phyloP scores from a whole-genome alignment of 2,329 filamentous ascomycete genomes.

The Fusarium tjaetaba region DNA sequence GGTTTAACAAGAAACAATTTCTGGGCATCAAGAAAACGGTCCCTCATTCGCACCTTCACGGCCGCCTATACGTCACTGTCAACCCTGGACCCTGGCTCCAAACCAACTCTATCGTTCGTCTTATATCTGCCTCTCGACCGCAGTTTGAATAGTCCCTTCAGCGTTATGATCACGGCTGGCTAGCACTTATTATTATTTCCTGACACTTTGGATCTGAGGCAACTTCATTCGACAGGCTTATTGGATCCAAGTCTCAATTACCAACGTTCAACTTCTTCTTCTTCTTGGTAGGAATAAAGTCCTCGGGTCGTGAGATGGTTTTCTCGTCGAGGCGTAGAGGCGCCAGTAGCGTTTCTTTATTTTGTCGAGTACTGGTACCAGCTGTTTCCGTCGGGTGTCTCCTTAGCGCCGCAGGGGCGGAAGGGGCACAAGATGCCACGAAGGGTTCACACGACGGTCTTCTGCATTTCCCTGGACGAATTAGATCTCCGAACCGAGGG shows the following conservation, averaged over 20 bases:
- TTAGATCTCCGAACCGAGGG: conserved; percentile 32
- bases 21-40: conserved; percentile 13
- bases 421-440: conserved; percentile 17
- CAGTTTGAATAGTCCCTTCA: conserved; percentile 12
- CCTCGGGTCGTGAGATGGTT: conserved; percentile 26
- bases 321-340: conserved; percentile 11
- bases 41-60: conserved; percentile 15
- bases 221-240: not conserved
- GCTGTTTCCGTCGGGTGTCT: conserved; percentile 36
- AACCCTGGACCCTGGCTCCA: conserved; percentile 18
- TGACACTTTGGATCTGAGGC: conserved; percentile 8
- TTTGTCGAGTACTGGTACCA: conserved; percentile 36
- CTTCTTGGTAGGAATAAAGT: not conserved
- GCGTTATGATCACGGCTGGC: conserved; percentile 18
- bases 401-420: conserved; percentile 25
- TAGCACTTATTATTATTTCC: conserved; percentile 11
- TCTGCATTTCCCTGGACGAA: conserved; percentile 41
- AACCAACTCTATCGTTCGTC: conserved; percentile 5
- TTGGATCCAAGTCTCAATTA: not conserved
- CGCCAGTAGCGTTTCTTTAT: conserved; percentile 27
- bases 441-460: conserved; percentile 44
- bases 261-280: not conserved
- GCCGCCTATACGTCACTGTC: conserved; percentile 30
- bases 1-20: conserved; percentile 34
- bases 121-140: conserved; percentile 18